A percentile compares a stretch with the other conserved stretches of the same genome.
phyloP scores from a whole-genome alignment of 2,329 filamentous ascomycete genomes.

The Xylariaceae sp. region DNA sequence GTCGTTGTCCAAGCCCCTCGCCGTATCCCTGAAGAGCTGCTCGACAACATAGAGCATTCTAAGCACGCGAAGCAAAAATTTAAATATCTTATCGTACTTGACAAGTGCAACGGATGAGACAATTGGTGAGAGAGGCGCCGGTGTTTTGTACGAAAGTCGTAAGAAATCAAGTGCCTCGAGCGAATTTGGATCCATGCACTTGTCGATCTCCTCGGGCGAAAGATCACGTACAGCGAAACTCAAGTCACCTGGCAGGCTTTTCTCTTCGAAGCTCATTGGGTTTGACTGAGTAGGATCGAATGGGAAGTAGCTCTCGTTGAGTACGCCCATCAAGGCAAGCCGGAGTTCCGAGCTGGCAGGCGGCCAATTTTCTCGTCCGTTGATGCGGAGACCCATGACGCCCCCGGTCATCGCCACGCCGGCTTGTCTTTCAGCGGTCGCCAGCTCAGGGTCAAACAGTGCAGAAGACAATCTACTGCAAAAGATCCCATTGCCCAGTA shows the following conservation, averaged over 20 bases:
- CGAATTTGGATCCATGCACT: slow-evolving; percentile 75
- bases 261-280: slow-evolving; percentile 26
- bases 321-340: slow-evolving; percentile 78
- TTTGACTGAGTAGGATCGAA: slow-evolving; percentile 17
- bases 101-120: slow-evolving; percentile 66
- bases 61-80: slow-evolving; percentile 68
- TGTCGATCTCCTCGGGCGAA: slow-evolving; percentile 71
- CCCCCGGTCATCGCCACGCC: slow-evolving; percentile 66
- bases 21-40: slow-evolving; percentile 57
- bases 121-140: slow-evolving; percentile 65
- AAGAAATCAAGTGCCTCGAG: slow-evolving; percentile 93
- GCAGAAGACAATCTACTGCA: slow-evolving; percentile 74
- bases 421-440: slow-evolving; percentile 68
- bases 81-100: slow-evolving; percentile 85
- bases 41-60: slow-evolving; percentile 75
- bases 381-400: slow-evolving; percentile 77
- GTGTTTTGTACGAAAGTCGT: slow-evolving; percentile 76
- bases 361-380: slow-evolving; percentile 81
- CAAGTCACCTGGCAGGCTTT: slow-evolving; percentile 60
- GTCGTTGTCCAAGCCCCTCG: slow-evolving; percentile 32
- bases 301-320: slow-evolving; percentile 65
- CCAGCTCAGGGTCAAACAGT: slow-evolving; percentile 78
- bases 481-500: slow-evolving; percentile 82
- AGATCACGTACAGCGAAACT: slow-evolving; percentile 85
- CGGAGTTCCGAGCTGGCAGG: slow-evolving; percentile 92